These are phyloP conservation scores for Cydonia oblonga DNA, from an alignment of 331 rosid species.

Conservation along the genomic window DNA sequence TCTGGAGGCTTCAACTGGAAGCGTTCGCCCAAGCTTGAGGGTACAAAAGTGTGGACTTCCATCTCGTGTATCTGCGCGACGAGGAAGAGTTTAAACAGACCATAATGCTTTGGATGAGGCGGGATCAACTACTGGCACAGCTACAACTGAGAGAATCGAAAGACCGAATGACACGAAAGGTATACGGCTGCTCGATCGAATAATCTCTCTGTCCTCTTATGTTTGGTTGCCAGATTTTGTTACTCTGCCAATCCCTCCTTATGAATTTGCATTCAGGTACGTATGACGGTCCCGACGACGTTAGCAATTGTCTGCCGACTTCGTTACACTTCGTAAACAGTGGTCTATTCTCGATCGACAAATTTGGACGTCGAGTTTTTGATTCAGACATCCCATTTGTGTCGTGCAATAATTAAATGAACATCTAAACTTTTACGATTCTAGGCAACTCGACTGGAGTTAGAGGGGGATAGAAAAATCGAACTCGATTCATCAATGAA, in stretches of 20 bases:
- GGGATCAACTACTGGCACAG: too few species aligned
- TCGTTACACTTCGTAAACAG: neutral
- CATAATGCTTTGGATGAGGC: neutral
- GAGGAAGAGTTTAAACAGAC: neutral
- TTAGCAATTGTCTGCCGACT: neutral
- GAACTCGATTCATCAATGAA: too few species aligned
- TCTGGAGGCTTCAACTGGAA: neutral
- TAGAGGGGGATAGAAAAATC: neutral
- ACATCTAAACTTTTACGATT: neutral
- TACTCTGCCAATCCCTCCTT: too few species aligned
- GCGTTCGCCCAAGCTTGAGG: neutral
- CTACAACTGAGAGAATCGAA: too few species aligned
- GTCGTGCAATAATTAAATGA: neutral
- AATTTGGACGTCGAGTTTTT: neutral
- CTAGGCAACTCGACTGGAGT: neutral
- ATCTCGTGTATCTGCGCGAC: neutral
- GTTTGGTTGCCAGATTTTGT: too few species aligned
- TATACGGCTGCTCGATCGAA: too few species aligned
- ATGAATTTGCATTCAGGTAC: too few species aligned
- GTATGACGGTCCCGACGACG: neutral
- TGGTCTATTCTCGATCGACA: neutral
- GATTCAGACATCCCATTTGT: neutral
- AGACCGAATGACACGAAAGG: too few species aligned
- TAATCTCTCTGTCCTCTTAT: too few species aligned
- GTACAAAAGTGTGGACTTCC: neutral